Evolutionary conservation across 805 yeast genomes (phyloP), one percentile per base, ranked within the genome.

Genomic region (Komagataella pseudopastoris): DNA sequence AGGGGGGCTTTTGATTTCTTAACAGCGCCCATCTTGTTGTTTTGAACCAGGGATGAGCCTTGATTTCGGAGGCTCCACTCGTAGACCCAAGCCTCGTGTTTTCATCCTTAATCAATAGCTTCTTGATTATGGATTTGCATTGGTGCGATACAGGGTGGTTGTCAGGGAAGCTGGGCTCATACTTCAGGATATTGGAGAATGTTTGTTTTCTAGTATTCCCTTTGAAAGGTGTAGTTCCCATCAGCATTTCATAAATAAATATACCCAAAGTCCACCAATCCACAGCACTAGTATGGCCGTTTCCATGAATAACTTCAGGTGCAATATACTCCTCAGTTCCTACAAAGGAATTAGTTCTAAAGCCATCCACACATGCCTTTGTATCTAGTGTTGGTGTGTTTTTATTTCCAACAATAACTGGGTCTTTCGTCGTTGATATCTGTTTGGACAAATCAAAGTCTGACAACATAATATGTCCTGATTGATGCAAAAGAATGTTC

Each of bases 201-300:
- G 99, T 93, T 58, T 83, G 83, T 60, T 89, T 89, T 23, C 98
- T 76, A 56, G 83, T 88, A 43, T 79, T 72, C 6, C 99, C 99
- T 68, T 93, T 93, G 69, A 91, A 93, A 1, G 99, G 99, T 0
- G 99, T 93, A 6, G 88, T 85, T 1, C 98, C 98, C 65, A 80
- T 90, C 20, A 93, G 69, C 99, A 93, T 93, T 63, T 93, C 99
- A 66, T 81, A 95, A 22, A 89, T 71, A 59, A 93, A 75, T 18
- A 93, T 89, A 3, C 99, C 99, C 56, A 93, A 71, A 0, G 99
- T 93, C 99, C 99, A 93, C 99, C 99, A 93, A 66, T 93, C 99
- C 16, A 93, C 99, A 0, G 98, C 96, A 6, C 91, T 84, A 1
- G 98, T 91, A 60, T 93, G 99, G 1, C 99, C 99, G 59, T 90